These are phyloP conservation scores for Centaurea solstitialis DNA, from an alignment of 129 eudicot genomes.

Conservation along the genomic window DNA sequence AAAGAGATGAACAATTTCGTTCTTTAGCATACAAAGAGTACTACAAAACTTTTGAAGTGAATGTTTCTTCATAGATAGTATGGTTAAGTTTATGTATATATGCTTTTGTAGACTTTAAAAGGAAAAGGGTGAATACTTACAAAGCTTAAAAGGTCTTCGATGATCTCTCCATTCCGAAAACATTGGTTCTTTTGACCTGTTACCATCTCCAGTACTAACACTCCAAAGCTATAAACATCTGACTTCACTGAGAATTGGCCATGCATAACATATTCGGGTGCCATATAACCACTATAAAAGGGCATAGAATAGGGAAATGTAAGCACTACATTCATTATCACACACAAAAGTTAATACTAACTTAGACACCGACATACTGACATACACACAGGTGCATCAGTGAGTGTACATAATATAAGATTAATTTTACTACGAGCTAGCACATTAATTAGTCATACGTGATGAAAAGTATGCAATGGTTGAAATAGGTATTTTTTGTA, in stretches of 20 bases:
- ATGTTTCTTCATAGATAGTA: not conserved
- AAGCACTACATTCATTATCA: not conserved
- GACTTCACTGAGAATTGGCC: constrained; percentile 35
- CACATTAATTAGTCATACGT: too few relatives aligned
- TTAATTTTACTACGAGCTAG: too few relatives aligned
- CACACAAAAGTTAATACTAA: not conserved
- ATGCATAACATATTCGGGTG: constrained; percentile 22
- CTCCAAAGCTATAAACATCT: constrained; percentile 41
- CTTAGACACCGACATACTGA: not conserved
- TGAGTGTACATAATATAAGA: too few relatives aligned
- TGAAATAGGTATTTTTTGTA: too few relatives aligned
- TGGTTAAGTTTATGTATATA: not conserved
- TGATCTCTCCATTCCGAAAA: not conserved
- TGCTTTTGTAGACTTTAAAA: not conserved
- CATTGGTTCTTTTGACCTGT: constrained; percentile 21
- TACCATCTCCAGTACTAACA: constrained; percentile 29
- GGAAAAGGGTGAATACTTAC: not conserved
- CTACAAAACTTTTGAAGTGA: not conserved
- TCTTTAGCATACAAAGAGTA: not conserved
- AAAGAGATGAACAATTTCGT: not conserved
- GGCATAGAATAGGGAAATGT: not conserved
- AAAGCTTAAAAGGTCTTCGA: not conserved
- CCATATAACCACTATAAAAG: constrained; percentile 19
- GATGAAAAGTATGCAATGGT: too few relatives aligned
- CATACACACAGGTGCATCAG: too few relatives aligned